These are phyloP conservation scores for Starmerella gropengiesseri DNA, from an alignment of 805 yeast species.

Conservation along the genomic window DNA sequence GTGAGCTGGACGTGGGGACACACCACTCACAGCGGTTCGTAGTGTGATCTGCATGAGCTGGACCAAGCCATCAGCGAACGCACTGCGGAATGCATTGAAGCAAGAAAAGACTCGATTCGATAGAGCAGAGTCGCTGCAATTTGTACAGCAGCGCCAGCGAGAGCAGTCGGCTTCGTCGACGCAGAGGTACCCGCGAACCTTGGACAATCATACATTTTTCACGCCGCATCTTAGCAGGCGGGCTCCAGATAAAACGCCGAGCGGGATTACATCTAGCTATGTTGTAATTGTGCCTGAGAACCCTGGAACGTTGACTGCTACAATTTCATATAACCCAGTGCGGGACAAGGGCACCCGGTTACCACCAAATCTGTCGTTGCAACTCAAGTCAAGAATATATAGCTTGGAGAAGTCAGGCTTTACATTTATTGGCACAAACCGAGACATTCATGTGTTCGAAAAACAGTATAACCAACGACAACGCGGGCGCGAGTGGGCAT, in stretches of 20 bases:
- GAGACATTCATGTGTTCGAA: conserved; percentile 33
- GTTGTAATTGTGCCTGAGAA: conserved; percentile 15
- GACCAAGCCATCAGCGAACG: conserved; percentile 6
- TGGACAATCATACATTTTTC: conserved; percentile 36
- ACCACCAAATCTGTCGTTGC: conserved; percentile 12
- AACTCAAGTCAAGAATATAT: conserved; percentile 29
- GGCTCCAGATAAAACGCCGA: background rate
- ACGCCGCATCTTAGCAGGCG: conserved; percentile 31
- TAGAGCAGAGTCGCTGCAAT: background rate
- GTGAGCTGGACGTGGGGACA: too few relatives aligned
- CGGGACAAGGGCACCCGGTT: background rate
- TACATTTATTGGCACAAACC: conserved; percentile 41
- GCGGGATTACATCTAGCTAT: conserved; percentile 8
- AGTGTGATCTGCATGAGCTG: too few relatives aligned
- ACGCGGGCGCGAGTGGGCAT: conserved; percentile 9
- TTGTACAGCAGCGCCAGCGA: background rate
- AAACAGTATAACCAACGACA: conserved; percentile 8
- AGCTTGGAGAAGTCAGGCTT: conserved; percentile 39
- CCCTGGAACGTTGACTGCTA: background rate
- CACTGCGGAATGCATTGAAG: conserved; percentile 12
- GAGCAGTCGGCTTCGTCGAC: background rate
- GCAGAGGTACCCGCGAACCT: conserved; percentile 27
- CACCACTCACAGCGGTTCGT: too few relatives aligned
- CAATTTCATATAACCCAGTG: conserved; percentile 7
- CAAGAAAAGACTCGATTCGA: conserved; percentile 13